Base-by-base conservation (phyloP, 2,329 filamentous ascomycete species). In the Daldinia sp. region DNA sequence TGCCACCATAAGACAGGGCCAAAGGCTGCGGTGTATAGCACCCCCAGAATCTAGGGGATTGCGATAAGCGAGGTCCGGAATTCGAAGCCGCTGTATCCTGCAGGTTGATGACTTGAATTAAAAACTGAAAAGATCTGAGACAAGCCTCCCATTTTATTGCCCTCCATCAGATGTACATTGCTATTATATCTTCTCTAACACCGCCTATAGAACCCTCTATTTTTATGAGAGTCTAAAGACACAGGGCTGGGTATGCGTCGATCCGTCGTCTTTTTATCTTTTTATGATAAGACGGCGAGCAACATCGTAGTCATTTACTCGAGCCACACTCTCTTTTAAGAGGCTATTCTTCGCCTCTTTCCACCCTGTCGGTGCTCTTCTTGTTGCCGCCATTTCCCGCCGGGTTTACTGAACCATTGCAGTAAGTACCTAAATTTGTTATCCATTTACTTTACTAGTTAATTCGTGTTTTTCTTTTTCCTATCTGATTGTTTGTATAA, bases 71-170 rank as follows among this genome's bases (percentile, higher is more conserved):
- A 76, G 76, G 74, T 74, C 63, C 68, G 68, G 70, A 57, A 73
- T 74, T 79, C 76, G 78, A 82, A 87, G 79, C 86, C 86, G 85
- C 78, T 81, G 84, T 74, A 78, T 82, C 82, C 78, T 77, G 79
- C 77, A 81, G 82, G 69, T 78, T 87, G 84, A 87, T 79, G 86
- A 82, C 60, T 78, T 76, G 79, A 76, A 79, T 79, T 77, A 85
- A 75, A 59, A 87, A 91, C 89, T 92, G 89, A 91, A 92, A 92
- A 92, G 89, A 92, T 86, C 90, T 92, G 90, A 92, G 85, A 83
- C 83, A 76, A 67, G 74, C 73, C 65, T 63, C 71, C 56, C 58
- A 59, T 68, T 72, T 63, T 46, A 46, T 54, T 23, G 51, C 39
- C n/a, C 15, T 60, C 39, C 13, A 62, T 33, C 7, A 9, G 9